Conservation (phyloP, 805 yeast genomes). For the Ogataea wickerhamii region DNA sequence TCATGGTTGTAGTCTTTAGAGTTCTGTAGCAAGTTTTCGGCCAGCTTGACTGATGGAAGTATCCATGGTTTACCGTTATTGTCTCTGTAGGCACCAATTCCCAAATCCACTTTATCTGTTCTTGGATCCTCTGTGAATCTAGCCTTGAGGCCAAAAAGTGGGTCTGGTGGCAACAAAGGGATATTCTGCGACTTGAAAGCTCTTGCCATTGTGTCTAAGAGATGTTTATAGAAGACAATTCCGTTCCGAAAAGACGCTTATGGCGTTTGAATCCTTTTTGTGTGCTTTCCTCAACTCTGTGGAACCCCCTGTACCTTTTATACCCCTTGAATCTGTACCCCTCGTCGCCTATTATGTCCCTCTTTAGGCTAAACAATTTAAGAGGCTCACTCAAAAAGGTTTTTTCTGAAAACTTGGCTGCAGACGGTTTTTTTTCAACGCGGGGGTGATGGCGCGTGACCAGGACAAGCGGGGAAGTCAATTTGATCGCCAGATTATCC, state of each 20-base stretch:
- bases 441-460: not conserved
- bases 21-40: conserved; percentile 60
- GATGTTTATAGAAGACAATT: too few relatives aligned
- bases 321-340: not conserved
- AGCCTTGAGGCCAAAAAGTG: conserved; percentile 77
- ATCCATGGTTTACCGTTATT: conserved; percentile 87
- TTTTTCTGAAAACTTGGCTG: too few relatives aligned
- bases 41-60: conserved; percentile 70
- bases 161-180: conserved; percentile 75
- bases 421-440: too few relatives aligned
- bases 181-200: conserved; percentile 36
- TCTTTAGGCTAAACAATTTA: not conserved
- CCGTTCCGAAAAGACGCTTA: too few relatives aligned
- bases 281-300: too few relatives aligned
- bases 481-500: not conserved
- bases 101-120: conserved; percentile 71
- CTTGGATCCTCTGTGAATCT: conserved; percentile 58
- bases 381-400: too few relatives aligned
- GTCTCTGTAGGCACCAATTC: conserved; percentile 95
- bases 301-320: too few relatives aligned
- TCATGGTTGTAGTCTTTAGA: conserved; percentile 76
- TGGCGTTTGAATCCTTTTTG: too few relatives aligned
- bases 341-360: not conserved
- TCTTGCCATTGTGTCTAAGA: too few relatives aligned
- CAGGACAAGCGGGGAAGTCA: not conserved